Conservation (phyloP, 805 yeast species). For the Wickerhamiella musiphila region DNA sequence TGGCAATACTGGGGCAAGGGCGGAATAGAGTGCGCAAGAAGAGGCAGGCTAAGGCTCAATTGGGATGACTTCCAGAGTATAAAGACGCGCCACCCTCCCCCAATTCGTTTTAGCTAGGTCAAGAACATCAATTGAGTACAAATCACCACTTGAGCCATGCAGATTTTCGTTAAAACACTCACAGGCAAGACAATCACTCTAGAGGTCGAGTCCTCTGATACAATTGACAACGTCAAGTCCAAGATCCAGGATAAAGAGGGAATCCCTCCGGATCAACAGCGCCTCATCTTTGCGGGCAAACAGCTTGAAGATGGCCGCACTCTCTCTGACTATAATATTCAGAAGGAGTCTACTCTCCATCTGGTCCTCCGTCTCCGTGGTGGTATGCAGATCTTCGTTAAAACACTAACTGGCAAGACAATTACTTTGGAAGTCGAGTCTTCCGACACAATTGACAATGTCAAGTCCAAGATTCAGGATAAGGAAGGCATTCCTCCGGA, state of each 20-base stretch:
- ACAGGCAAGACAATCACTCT: slow-evolving; percentile 70
- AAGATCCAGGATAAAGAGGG: slow-evolving; percentile 99
- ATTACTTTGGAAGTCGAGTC: slow-evolving; percentile 83
- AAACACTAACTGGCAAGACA: slow-evolving; percentile 81
- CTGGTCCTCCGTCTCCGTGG: slow-evolving; percentile 95
- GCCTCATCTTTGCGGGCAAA: slow-evolving; percentile 99
- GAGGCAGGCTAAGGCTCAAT: too few species aligned
- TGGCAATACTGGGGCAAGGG: too few species aligned
- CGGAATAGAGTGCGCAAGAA: too few species aligned
- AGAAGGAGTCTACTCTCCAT: slow-evolving; percentile 96
- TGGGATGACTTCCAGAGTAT: too few species aligned
- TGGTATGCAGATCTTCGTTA: slow-evolving; percentile 91
- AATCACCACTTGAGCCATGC: slow-evolving; percentile 30
- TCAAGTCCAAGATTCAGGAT: slow-evolving; percentile 88
- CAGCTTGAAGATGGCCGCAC: slow-evolving; percentile 99
- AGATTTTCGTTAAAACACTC: slow-evolving; percentile 91
- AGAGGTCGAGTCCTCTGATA: slow-evolving; percentile 97
- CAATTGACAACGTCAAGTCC: slow-evolving; percentile 96
- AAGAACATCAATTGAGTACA: too few species aligned
- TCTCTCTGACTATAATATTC: slow-evolving; percentile 97
- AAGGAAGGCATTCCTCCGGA: slow-evolving; percentile 96
- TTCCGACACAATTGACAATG: slow-evolving; percentile 89
- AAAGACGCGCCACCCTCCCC: too few species aligned
- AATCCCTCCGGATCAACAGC: slow-evolving; percentile 98
- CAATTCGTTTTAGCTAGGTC: too few species aligned